Conservation (phyloP, 441 rosid species). For the Populus hybrid region DNA sequence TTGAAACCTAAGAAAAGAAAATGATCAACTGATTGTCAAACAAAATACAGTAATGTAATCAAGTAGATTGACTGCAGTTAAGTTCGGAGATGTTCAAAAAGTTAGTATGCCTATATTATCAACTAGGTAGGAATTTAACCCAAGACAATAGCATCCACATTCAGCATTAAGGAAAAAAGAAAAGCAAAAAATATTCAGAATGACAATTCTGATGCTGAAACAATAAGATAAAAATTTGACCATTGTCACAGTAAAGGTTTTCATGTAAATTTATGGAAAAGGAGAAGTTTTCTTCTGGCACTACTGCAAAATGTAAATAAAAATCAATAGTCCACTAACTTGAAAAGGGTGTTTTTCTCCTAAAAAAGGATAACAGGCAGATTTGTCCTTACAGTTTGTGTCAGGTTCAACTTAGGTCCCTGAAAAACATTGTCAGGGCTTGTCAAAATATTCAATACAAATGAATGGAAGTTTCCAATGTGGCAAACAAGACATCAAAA, state of each 20-base stretch:
- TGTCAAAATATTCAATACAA: not conserved
- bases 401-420: not conserved
- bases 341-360: not conserved
- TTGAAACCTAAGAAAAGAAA: slow-evolving; percentile 55
- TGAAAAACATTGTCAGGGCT: not conserved
- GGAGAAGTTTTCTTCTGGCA: not conserved
- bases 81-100: not conserved
- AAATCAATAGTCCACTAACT: not conserved
- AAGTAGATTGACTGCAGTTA: slow-evolving; percentile 3
- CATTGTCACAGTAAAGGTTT: not conserved
- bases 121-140: not conserved
- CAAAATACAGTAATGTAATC: not conserved
- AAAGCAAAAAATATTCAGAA: not conserved
- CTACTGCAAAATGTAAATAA: not conserved
- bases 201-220: slow-evolving; percentile 5
- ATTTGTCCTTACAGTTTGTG: not conserved
- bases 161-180: not conserved
- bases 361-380: not conserved
- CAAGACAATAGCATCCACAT: not conserved
- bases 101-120: not conserved
- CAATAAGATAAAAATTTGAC: not conserved
- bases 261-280: not conserved
- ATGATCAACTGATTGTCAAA: slow-evolving; percentile 8
- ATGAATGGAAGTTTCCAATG: not conserved
- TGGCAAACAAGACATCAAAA: not conserved